phyloP scores from a whole-genome alignment of 352 stramenopile genomes.

The Phytopythium sindhum region DNA sequence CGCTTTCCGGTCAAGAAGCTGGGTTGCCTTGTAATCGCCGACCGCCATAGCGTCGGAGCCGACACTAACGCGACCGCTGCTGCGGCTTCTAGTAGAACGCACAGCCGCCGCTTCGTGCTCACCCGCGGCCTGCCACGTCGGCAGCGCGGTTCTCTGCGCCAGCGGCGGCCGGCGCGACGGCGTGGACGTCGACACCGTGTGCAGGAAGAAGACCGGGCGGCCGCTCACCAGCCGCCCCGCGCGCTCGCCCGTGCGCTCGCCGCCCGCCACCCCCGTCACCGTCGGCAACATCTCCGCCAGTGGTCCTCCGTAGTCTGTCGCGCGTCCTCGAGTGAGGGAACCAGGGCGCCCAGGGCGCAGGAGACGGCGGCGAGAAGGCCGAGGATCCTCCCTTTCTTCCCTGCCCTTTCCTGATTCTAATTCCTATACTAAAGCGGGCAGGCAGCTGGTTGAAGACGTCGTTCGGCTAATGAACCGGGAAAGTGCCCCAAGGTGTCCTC shows the following conservation, averaged over 20 bases:
- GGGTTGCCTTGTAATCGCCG: background rate
- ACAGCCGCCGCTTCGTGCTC: slow-evolving; percentile 8
- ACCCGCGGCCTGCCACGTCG: slow-evolving; percentile 19
- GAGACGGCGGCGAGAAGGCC: background rate
- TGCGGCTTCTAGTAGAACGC: background rate
- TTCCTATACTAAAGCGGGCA: too few species aligned
- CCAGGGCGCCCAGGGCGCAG: background rate
- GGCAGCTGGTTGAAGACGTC: background rate
- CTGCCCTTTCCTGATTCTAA: too few species aligned
- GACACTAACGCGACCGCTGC: background rate
- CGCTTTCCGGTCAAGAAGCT: background rate
- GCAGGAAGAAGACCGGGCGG: slow-evolving; percentile 30
- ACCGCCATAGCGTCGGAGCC: background rate
- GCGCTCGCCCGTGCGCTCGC: slow-evolving; percentile 6
- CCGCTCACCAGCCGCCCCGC: background rate
- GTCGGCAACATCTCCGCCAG: slow-evolving; percentile 6
- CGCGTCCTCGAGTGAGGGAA: background rate
- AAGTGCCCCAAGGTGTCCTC: background rate
- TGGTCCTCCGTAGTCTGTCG: background rate
- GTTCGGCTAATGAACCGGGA: background rate
- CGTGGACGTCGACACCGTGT: slow-evolving; percentile 55
- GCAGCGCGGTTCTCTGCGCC: slow-evolving; percentile 7
- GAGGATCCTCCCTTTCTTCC: background rate
- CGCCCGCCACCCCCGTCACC: slow-evolving; percentile 5
- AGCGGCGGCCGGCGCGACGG: slow-evolving; percentile 29